Base-by-base conservation (phyloP, 2,329 filamentous ascomycete genomes). In the Nigrograna mackinnonii region DNA sequence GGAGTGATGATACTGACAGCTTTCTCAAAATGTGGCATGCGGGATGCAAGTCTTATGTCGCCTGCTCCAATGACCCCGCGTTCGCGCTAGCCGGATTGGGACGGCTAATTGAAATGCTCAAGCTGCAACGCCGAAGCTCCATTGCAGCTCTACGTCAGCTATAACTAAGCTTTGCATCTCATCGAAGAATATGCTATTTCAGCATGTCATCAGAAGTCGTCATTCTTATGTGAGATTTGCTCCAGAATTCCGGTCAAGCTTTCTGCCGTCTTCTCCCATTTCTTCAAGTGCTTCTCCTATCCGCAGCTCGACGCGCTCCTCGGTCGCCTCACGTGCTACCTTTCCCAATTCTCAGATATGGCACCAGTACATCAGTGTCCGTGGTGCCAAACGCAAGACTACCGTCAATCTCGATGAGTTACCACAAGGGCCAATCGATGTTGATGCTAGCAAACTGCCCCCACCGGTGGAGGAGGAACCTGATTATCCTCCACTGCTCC, bases 401-500 rank as follows among this genome's bases (percentile, higher is more conserved):
- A 66, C 60, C 1, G 26, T 74, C 22, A 37, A 47, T 6, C 41
- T 64, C 14, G 59, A 64, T 26, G 72, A 79, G 19, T 67, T 84
- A 21, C 79, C 78, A 4, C 82, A 86, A 62, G 82, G 82, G 4
- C 60, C 69, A 4, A 63, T 85, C 30, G 68, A 75, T 32, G 50
- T 71, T 20, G 58, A 68, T 17, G 64, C 75, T 5, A 58, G 70
- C 6, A 69, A 68, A 39, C 58, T 73, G 41, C 55, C 55, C 13
- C 64, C 71, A 22, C 64, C 68, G 37, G 64, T 72, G 32, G 71
- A 78, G 41, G 70, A 78, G 39, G 68, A 70, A 22, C 78, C 79
- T 16, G 75, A 75, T 45, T 96, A 96, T 67, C 91, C 94, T 13
- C 87, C 89, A n/a, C 87, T 97, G 35, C 75, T 97, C 44, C 82